These are phyloP conservation scores for Taiozyma sp. DNA, from an alignment of 1,139 yeast species.

Conservation along the genomic window DNA sequence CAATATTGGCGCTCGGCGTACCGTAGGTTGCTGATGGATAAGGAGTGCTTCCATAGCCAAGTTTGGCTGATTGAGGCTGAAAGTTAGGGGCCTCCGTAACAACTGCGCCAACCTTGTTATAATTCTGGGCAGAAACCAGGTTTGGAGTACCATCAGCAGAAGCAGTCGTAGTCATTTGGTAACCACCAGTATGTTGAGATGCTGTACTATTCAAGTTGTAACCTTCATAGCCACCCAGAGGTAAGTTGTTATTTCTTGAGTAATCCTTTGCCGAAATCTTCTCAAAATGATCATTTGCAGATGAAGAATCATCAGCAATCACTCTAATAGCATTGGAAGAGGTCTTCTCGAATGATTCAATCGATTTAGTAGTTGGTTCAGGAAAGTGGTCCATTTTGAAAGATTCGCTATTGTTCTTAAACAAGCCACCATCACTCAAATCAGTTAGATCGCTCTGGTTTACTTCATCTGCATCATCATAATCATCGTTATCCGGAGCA, in stretches of 20 bases:
- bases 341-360: slow-evolving; percentile 14
- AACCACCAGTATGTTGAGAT: background rate
- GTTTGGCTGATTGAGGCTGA: slow-evolving; percentile 19
- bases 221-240: slow-evolving; percentile 10
- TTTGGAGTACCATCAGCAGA: slow-evolving; percentile 19
- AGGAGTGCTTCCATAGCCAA: slow-evolving; percentile 16
- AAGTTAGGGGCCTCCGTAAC: slow-evolving; percentile 20
- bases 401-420: slow-evolving; percentile 9
- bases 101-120: slow-evolving; percentile 19
- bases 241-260: slow-evolving; percentile 11
- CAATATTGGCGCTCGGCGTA: background rate
- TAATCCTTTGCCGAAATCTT: slow-evolving; percentile 21
- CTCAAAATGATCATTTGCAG: slow-evolving; percentile 13
- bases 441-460: slow-evolving; percentile 30
- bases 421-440: slow-evolving; percentile 28
- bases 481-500: slow-evolving; percentile 27
- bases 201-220: slow-evolving; percentile 6
- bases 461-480: slow-evolving; percentile 16
- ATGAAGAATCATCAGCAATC: slow-evolving; percentile 8
- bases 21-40: slow-evolving; percentile 13
- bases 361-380: slow-evolving; percentile 1
- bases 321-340: slow-evolving; percentile 4
- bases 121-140: slow-evolving; percentile 20
- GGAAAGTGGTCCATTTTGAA: slow-evolving; percentile 12
- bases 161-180: background rate